phyloP scores from a whole-genome alignment of 352 stramenopile genomes.

The Phytophthora boehmeriae region DNA sequence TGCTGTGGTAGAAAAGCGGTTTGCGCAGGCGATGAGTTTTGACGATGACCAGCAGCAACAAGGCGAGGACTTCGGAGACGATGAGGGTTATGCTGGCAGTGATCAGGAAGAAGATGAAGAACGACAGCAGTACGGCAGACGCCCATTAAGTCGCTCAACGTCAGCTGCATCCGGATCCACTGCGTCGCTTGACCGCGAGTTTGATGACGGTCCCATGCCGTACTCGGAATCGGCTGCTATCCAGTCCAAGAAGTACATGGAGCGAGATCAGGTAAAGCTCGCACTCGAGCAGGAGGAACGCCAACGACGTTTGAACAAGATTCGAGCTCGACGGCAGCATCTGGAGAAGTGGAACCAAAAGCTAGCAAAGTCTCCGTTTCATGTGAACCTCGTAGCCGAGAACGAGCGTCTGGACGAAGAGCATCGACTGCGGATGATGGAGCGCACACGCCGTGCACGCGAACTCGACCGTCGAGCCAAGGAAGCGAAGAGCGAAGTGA shows the following conservation, averaged over 20 bases:
- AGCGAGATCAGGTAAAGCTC: slow-evolving; percentile 69
- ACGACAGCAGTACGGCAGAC: slow-evolving; percentile 1
- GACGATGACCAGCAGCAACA: slow-evolving; percentile 38
- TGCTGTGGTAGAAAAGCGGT: slow-evolving; percentile 44
- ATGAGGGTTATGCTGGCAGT: slow-evolving; percentile 12
- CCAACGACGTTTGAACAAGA: slow-evolving; percentile 59
- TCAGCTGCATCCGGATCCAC: slow-evolving; percentile 30
- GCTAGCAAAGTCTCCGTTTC: slow-evolving; percentile 90
- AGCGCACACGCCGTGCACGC: slow-evolving; percentile 65
- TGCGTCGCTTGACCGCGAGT: slow-evolving; percentile 32
- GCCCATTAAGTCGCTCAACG: slow-evolving; percentile 25
- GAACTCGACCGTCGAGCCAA: slow-evolving; percentile 80
- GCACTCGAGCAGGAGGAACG: slow-evolving; percentile 70
- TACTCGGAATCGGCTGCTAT: slow-evolving; percentile 77
- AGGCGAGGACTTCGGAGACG: slow-evolving; percentile 14
- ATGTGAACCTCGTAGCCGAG: slow-evolving; percentile 94
- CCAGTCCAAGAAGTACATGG: slow-evolving; percentile 80
- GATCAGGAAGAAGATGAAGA: slow-evolving; percentile 7
- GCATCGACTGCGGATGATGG: slow-evolving; percentile 77
- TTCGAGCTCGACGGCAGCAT: slow-evolving; percentile 60
- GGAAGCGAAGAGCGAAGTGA: slow-evolving; percentile 93
- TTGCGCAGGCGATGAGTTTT: slow-evolving; percentile 43
- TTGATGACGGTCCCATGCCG: slow-evolving; percentile 34
- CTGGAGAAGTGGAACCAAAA: slow-evolving; percentile 91
- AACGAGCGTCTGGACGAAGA: slow-evolving; percentile 94